These are phyloP conservation scores for Camelina sativa DNA, from an alignment of 345 rosid species.

Conservation along the genomic window DNA sequence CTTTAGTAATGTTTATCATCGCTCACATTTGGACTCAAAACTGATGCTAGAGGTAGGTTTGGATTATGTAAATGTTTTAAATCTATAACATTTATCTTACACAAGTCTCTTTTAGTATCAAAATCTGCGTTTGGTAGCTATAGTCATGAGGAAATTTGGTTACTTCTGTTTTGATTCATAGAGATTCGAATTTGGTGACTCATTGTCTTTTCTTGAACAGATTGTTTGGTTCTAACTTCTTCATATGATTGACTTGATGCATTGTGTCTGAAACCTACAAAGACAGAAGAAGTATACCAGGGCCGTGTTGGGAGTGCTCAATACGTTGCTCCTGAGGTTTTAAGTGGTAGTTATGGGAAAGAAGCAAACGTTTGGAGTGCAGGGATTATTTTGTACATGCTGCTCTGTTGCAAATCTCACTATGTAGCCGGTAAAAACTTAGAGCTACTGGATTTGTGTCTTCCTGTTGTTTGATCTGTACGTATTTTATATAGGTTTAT, in stretches of 20 bases:
- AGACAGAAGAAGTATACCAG: slow-evolving; percentile 64
- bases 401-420: slow-evolving; percentile 77
- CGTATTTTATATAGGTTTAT: neutral
- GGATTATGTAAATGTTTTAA: neutral
- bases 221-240: neutral
- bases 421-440: slow-evolving; percentile 70
- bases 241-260: neutral
- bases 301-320: slow-evolving; percentile 83
- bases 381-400: slow-evolving; percentile 82
- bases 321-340: slow-evolving; percentile 92
- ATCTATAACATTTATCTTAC: neutral
- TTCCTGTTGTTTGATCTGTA: neutral
- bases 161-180: neutral
- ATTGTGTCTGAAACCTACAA: slow-evolving; percentile 17
- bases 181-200: neutral
- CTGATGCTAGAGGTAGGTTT: neutral
- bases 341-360: slow-evolving; percentile 76
- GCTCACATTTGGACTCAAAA: too few relatives aligned
- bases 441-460: neutral
- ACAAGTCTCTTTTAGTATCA: neutral
- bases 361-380: slow-evolving; percentile 95
- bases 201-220: too few relatives aligned
- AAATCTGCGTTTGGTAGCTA: neutral
- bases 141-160: neutral
- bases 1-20: neutral